phyloP scores from a whole-genome alignment of 148 eudicot genomes.

The Salicornia ramosissima region DNA sequence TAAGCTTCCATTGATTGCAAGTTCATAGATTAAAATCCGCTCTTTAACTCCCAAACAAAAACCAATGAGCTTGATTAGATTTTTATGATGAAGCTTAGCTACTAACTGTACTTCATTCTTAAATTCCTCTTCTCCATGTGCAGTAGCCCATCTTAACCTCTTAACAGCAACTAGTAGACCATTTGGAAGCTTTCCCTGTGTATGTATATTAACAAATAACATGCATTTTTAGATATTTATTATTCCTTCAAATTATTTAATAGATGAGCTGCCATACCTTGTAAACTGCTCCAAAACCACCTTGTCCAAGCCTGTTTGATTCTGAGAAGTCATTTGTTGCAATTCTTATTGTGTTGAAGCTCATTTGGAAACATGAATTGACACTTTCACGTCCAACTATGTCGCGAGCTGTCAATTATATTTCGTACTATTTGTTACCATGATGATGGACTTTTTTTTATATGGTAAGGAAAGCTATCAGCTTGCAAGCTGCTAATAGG shows the following conservation, averaged over 20 bases:
- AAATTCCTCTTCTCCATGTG: conserved; percentile 15
- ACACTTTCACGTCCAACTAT: conserved; percentile 3
- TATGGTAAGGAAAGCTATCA: not conserved
- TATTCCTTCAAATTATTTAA: too few species aligned
- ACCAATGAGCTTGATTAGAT: conserved; percentile 29
- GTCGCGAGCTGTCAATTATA: conserved; percentile 1
- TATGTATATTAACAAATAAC: too few species aligned
- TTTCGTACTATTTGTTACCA: not conserved
- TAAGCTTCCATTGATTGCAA: conserved; percentile 32
- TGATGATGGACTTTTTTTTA: not conserved
- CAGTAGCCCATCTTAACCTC: conserved; percentile 15
- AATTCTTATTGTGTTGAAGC: conserved; percentile 5
- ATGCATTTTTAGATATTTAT: too few species aligned
- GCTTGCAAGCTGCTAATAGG: not conserved
- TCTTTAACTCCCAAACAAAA: conserved; percentile 30
- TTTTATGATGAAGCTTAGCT: conserved; percentile 24
- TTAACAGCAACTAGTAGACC: conserved; percentile 21
- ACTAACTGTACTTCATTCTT: conserved; percentile 22
- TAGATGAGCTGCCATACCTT: conserved; percentile 11
- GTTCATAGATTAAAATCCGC: conserved; percentile 31
- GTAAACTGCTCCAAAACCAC: conserved; percentile 25
- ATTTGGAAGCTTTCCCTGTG: conserved; percentile 19
- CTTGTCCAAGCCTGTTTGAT: conserved; percentile 25
- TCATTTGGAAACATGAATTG: conserved; percentile 13
- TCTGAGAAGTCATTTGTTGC: conserved; percentile 25